Percentiles rank a stretch among this genome's conserved stretches.
phyloP scores from a whole-genome alignment of 768 basidiomycete species.

The Artomyces pyxidatus region DNA sequence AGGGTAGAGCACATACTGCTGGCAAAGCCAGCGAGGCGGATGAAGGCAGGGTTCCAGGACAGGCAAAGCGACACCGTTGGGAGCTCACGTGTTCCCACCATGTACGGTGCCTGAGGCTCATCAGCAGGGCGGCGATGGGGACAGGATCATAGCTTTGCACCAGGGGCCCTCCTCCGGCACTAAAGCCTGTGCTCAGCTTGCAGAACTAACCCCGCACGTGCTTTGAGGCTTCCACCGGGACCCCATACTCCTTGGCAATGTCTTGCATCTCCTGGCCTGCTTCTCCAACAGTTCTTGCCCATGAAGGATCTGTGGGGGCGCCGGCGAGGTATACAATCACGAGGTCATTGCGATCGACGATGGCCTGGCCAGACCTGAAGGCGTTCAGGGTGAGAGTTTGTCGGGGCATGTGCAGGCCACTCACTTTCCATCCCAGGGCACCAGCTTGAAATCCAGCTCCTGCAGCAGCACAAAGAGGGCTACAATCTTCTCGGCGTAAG shows the following conservation, averaged over 20 bases:
- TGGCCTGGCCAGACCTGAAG: not conserved
- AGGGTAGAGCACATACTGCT: not conserved
- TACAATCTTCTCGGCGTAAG: too few relatives aligned
- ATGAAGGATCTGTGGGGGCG: not conserved
- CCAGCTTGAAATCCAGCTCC: not conserved
- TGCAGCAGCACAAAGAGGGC: too few relatives aligned
- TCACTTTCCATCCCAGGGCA: not conserved
- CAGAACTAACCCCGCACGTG: not conserved
- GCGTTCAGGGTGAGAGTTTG: not conserved
- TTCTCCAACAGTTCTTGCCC: not conserved
- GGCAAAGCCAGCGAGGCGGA: not conserved
- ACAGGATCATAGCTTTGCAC: not conserved
- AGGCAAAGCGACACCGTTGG: too few relatives aligned
- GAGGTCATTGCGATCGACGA: not conserved
- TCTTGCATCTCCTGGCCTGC: not conserved
- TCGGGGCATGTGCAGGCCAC: not conserved
- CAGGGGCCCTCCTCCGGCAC: not conserved
- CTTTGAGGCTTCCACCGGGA: not conserved
- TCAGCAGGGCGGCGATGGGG: not conserved
- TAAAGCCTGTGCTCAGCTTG: not conserved
- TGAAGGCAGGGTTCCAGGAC: not conserved
- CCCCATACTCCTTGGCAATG: not conserved
- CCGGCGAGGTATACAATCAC: not conserved
- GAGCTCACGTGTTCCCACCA: too few relatives aligned
- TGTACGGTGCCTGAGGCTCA: too few relatives aligned